Base-by-base conservation (phyloP, 75 land plant genomes). In the Adiantum capillusveneris region DNA sequence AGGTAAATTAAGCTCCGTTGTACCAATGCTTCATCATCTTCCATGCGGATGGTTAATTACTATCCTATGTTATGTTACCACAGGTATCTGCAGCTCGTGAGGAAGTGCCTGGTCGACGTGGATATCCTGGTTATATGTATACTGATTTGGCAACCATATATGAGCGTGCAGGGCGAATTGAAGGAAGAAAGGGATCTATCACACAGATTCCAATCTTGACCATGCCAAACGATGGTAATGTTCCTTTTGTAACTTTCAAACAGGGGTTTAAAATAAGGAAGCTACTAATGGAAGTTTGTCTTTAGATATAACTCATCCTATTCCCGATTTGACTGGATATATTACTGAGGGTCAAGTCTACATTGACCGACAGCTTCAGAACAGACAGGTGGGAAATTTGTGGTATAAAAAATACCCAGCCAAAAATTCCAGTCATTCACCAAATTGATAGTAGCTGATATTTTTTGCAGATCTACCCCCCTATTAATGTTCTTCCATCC, bases 121-220 rank as follows among this genome's bases (percentile, higher is more conserved):
- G 79, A 19, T 76, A 76, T 66, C 79, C 79, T 59, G 79, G 79
- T 11, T 76, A 76, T 44, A 76, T 76, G 79, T 76, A 76, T 45
- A 76, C 79, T 25, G 79, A 76, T 56, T 69, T 76, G 46, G 69
- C 79, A 1, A 76, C 79, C 41, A 65, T 76, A 28, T 76, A 76
- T 55, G 79, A 76, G 45, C 63, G 79, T 36, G 79, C 79, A 26
- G 79, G 79, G 30, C 56, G 79, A 51, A 70, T 76, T 29, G 74
- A 76, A 62, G 79, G 79, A 13, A 68, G 79, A 7, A 76, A 59
- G 31, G 79, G 79, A 17, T 76, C 79, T 53, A 76, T 76, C 56
- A 76, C 79, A 18, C 79, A 76, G 53, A 76, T 76, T 34, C 79
- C 79, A 5, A 76, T 76, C 56, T 59, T 76, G 25, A 76, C 68